Conservation (phyloP, 208 protist species). For the Crithidia expoeki region DNA sequence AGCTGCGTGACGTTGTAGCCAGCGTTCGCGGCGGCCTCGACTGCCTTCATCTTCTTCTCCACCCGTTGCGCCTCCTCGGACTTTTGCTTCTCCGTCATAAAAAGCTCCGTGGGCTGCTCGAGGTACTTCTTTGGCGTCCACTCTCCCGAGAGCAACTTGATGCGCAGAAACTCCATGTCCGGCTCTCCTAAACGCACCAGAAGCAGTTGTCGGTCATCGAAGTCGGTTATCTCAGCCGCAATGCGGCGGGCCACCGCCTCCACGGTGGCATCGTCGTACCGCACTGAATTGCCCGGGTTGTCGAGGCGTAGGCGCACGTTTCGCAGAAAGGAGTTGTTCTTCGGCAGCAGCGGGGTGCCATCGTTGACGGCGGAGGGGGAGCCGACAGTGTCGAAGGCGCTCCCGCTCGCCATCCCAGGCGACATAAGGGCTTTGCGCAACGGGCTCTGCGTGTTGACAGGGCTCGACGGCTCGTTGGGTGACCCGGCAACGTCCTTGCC, state of each 20-base stretch:
- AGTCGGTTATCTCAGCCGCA: conserved; percentile 49
- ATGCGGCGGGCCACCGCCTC: conserved; percentile 58
- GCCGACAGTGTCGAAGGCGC: conserved; percentile 13
- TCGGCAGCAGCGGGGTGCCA: conserved; percentile 2
- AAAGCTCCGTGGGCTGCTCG: conserved; percentile 91
- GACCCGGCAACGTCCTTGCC: conserved; percentile 18
- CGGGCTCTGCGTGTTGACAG: conserved; percentile 22
- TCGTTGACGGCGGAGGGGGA: conserved; percentile 15
- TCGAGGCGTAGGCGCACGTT: conserved; percentile 59
- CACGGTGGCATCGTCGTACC: conserved; percentile 38
- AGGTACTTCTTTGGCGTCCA: conserved; percentile 89
- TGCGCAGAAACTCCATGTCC: conserved; percentile 72
- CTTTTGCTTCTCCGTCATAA: conserved; percentile 94
- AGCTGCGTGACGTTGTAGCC: conserved; percentile 56
- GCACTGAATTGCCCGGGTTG: conserved; percentile 47
- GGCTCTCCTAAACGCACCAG: conserved; percentile 86
- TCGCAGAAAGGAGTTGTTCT: conserved; percentile 42
- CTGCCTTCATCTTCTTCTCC: conserved; percentile 77
- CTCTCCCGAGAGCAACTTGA: conserved; percentile 91
- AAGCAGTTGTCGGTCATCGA: conserved; percentile 88
- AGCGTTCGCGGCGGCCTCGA: conserved; percentile 73
- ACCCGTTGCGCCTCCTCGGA: conserved; percentile 86
- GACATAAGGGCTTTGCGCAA: conserved; percentile 6
- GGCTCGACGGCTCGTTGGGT: conserved; percentile 20
- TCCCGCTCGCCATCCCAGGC: conserved; percentile 11